Evolutionary conservation across 2,329 filamentous ascomycete genomes (phyloP), one percentile per base, ranked within the genome.

Genomic region (Paracorniculantispora psalliotae): DNA sequence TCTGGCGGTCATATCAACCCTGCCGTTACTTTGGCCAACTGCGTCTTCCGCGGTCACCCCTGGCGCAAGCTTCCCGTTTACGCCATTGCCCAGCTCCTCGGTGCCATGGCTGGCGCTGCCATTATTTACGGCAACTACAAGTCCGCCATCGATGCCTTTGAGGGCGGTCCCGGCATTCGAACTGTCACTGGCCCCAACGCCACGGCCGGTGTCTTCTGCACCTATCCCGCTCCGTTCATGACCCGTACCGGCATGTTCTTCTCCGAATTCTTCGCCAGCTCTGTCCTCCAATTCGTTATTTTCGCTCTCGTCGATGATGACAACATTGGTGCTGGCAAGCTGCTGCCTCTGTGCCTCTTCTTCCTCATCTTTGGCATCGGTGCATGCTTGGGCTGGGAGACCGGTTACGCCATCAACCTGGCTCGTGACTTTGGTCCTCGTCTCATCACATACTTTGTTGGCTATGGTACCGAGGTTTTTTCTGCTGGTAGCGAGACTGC

Each of bases 301-400:
- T 90, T 88, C 67, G 86, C 86, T 0, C 72, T 91, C 52, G 85
- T 87, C 59, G 85, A 87, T 62, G 75, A 75, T 50, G 71, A 71
- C 43, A 83, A 83, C 65, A 75, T 80, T 15, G 84, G 83, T 3
- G 83, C 84, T 1, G 83, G 83, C 0, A 75, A 78, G 1, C 61
- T 75, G 57, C 77, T 82, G 59, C 85, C 87, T 0, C 72, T 91
- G 1, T 81, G 77, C 8, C 72, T 90, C 6, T 88, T 90, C 73
- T 90, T 90, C 72, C 75, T 90, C 50, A 85, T 91, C 62, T 90
- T 90, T 67, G 88, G 87, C 8, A 84, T 91, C 23, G 87, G 87
- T 19, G 84, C 85, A 33, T 88, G 85, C 67, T 90, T 89, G 66
- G 88, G 88, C 7, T 90, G 86, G 86, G 83, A 91, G 70, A 91